These are phyloP conservation scores for Kodamaea fukazawae DNA, from an alignment of 805 yeast genomes.

Conservation along the genomic window DNA sequence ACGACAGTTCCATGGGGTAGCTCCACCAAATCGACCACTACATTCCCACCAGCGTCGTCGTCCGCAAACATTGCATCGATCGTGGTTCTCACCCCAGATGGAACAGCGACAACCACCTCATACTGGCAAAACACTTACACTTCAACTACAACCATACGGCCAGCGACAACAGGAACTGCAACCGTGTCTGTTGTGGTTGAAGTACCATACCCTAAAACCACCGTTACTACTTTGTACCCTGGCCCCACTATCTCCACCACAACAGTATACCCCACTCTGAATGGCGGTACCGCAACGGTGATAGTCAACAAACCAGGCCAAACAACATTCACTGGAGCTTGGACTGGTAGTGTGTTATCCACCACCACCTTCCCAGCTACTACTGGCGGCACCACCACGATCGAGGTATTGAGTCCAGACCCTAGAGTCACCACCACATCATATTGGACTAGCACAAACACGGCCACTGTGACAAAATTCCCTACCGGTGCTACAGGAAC, in stretches of 20 bases:
- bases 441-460: constrained; percentile 7
- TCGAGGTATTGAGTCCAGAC: constrained; percentile 8
- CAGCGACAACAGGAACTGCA: too few species aligned
- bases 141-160: too few species aligned
- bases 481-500: too few species aligned
- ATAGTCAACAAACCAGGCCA: constrained; percentile 10
- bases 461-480: too few species aligned
- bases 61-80: constrained; percentile 9
- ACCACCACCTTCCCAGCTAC: constrained; percentile 7
- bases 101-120: constrained; percentile 1
- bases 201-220: constrained; percentile 8
- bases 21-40: constrained; percentile 7
- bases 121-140: constrained; percentile 6
- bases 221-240: constrained; percentile 3
- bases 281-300: constrained; percentile 12
- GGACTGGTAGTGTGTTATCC: constrained; percentile 8
- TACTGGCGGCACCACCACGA: constrained; percentile 10
- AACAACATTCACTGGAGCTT: constrained; percentile 7
- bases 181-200: constrained; percentile 12
- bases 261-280: background rate
- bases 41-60: constrained; percentile 4
- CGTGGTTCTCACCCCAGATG: constrained; percentile 8
- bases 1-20: constrained; percentile 8
- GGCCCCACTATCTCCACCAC: background rate
- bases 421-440: constrained; percentile 1